Base-by-base conservation (phyloP, 83 land plant genomes). In the Picea mariana region DNA sequence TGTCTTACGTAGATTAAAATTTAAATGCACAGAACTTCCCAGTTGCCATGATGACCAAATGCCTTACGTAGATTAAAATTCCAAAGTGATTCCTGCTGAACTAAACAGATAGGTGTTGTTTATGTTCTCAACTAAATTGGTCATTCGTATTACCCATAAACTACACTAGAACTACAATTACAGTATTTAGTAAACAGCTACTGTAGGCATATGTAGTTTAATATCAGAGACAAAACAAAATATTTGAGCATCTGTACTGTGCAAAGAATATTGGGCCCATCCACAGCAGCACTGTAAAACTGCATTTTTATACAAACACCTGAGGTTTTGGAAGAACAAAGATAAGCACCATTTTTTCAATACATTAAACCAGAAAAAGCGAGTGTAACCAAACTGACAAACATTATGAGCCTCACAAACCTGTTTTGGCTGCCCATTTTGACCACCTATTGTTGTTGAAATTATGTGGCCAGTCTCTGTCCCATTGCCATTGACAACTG, bases 381-480 rank as follows among this genome's bases (percentile, higher is more conserved):
- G 3, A 12, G 15, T 52, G 59, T 55, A 55, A 55, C 59, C 13
- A 3, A 55, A 12, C 59, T 55, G 15, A 55, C 15, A 55, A 47
- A 12, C 26, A 73, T 5, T 21, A 78, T 27, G 38, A 78, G 26
- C 20, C 65, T 78, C 34, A 78, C 62, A 61, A 23, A 92, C 95
- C 95, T 92, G 95, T 78, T 89, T 90, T 81, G 91, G 91, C 79
- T 88, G 88, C 15, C 95, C 95, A 86, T 92, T 88, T 80, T 80
- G 87, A 79, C 92, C 92, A 81, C 85, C 89, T 40, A 87, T 76
- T 15, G 88, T 90, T 66, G 88, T 90, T 24, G 85, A 31, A 79
- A 92, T 90, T 15, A 92, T 84, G 72, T 92, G 95, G 68, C 95
- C 95, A 55, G 93, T 75, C 83, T 92, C 95, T 3, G 93, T 87